phyloP scores from a whole-genome alignment of 257 asterid species.

The Mentha longifolia region DNA sequence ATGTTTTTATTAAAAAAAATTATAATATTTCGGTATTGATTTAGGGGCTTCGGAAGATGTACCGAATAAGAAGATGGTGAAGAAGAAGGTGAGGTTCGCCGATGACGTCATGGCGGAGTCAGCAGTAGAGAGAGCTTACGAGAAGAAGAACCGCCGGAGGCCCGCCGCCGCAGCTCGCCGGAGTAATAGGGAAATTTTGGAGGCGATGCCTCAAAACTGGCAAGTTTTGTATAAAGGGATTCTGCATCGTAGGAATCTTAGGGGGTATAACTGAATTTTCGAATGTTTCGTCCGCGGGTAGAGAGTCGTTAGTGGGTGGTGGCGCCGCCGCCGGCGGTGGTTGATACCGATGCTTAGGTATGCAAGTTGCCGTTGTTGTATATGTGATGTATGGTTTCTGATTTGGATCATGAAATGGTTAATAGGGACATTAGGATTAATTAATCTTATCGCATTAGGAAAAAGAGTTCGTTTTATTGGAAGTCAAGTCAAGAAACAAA shows the following conservation, averaged over 20 bases:
- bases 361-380: too few species aligned
- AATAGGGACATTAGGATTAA: too few species aligned
- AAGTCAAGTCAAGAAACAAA: too few species aligned
- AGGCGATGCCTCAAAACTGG: constrained; percentile 73
- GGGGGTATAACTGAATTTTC: constrained; percentile 28
- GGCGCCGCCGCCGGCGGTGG: background rate
- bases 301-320: background rate
- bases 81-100: constrained; percentile 55
- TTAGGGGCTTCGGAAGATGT: constrained; percentile 39
- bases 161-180: constrained; percentile 2
- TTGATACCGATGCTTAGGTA: too few species aligned
- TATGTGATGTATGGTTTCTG: too few species aligned
- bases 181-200: constrained; percentile 44
- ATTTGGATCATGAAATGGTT: too few species aligned
- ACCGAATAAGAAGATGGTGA: constrained; percentile 38
- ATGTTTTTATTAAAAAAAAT: too few species aligned
- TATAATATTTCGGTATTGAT: background rate
- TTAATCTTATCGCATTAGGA: too few species aligned
- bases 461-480: too few species aligned
- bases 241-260: constrained; percentile 46
- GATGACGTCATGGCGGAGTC: constrained; percentile 34
- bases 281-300: background rate
- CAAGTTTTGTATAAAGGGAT: constrained; percentile 78
- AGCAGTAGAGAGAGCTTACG: background rate
- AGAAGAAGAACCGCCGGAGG: constrained; percentile 5